A percentile compares a stretch with the other conserved stretches of the same genome.
These are phyloP conservation scores for Fusarium longipes DNA, from an alignment of 2,329 filamentous ascomycete genomes.

Conservation along the genomic window DNA sequence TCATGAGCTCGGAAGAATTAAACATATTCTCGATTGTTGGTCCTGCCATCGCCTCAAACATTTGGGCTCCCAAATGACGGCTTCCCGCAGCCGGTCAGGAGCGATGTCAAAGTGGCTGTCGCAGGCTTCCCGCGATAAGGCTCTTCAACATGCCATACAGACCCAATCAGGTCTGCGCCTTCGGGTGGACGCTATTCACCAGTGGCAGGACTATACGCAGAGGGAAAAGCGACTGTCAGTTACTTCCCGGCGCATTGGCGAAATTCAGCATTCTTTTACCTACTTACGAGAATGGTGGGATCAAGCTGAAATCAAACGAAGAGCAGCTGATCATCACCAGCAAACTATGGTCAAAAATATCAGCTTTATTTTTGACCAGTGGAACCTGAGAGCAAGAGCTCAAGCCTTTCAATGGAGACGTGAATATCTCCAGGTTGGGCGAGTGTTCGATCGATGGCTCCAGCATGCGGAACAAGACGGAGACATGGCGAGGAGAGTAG, in stretches of 20 bases:
- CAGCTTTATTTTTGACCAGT: conserved; percentile 44
- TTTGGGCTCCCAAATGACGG: conserved; percentile 35
- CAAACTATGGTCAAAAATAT: conserved; percentile 36
- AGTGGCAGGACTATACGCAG: conserved; percentile 38
- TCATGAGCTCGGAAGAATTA: conserved; percentile 38
- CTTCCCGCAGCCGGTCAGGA: conserved; percentile 28
- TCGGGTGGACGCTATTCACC: conserved; percentile 31
- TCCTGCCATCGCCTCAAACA: conserved; percentile 42
- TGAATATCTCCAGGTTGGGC: conserved; percentile 48
- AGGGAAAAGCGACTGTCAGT: conserved; percentile 8
- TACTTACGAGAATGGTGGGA: conserved; percentile 50
- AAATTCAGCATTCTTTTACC: conserved; percentile 36
- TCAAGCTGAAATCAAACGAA: conserved; percentile 44
- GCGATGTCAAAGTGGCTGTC: conserved; percentile 42
- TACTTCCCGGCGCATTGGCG: conserved; percentile 34
- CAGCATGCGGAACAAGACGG: conserved; percentile 30
- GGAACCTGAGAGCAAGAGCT: conserved; percentile 50
- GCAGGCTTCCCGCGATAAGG: conserved; percentile 24
- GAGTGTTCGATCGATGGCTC: conserved; percentile 48
- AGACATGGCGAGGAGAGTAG: conserved; percentile 37
- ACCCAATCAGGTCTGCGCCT: conserved; percentile 27
- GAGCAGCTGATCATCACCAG: conserved; percentile 42
- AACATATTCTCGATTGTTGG: conserved; percentile 46
- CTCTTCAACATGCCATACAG: conserved; percentile 33
- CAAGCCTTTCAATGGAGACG: conserved; percentile 51